Conservation (phyloP, 2,329 filamentous ascomycete species). For the Microdochium trichocladiopsis region DNA sequence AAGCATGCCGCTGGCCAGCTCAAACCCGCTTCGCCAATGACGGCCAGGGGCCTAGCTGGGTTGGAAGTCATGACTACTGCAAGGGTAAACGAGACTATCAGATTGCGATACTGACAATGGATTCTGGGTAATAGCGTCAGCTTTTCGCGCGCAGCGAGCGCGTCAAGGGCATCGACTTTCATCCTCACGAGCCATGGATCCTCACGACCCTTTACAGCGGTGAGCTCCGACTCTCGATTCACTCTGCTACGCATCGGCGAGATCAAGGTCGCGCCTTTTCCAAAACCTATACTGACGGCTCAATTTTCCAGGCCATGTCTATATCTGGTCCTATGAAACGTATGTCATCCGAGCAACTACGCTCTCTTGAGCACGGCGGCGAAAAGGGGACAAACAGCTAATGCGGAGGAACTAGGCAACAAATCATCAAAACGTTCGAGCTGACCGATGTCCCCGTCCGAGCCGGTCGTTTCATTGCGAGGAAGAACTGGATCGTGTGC, state of each 20-base stretch:
- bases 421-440: constrained; percentile 98
- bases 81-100: neutral
- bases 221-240: constrained; percentile 34
- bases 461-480: constrained; percentile 89
- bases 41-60: no score
- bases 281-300: constrained; percentile 4
- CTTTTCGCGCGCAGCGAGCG: constrained; percentile 87
- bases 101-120: constrained; percentile 21
- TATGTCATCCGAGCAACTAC: neutral
- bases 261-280: no score
- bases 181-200: constrained; percentile 94
- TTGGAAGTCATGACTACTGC: no score
- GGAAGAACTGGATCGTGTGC: constrained; percentile 99
- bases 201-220: constrained; percentile 94
- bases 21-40: constrained; percentile 7
- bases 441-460: constrained; percentile 96
- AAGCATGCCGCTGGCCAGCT: no score
- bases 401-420: constrained; percentile 39
- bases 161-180: constrained; percentile 96
- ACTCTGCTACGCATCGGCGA: no score
- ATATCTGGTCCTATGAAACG: constrained; percentile 98
- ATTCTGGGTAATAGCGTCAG: constrained; percentile 54
- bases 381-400: no score
- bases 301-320: constrained; percentile 68
- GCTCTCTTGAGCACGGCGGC: neutral